Conservation (phyloP, 208 protist species). For the Crithidia acanthocephali region DNA sequence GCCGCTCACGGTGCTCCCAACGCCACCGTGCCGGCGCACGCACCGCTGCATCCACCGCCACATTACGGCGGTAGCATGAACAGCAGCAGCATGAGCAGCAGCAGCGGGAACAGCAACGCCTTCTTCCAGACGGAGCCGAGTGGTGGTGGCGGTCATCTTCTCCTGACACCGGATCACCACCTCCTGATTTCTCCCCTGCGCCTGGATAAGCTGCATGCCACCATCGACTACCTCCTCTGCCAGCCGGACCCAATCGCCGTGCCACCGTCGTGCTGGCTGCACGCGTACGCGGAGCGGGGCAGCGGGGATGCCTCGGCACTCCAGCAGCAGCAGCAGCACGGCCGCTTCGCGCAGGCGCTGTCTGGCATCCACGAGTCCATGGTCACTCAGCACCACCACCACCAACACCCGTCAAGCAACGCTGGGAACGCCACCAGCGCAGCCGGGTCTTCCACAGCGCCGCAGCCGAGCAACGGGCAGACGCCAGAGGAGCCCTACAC, state of each 20-base stretch:
- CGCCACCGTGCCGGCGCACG: too few relatives aligned
- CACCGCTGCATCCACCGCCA: too few relatives aligned
- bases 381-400: background rate
- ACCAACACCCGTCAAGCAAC: background rate
- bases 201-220: constrained; percentile 52
- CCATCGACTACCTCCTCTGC: constrained; percentile 50
- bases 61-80: too few relatives aligned
- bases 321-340: background rate
- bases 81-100: background rate
- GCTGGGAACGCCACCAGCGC: too few relatives aligned
- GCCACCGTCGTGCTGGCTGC: constrained; percentile 34
- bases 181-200: constrained; percentile 46
- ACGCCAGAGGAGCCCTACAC: background rate
- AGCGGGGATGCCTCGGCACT: background rate
- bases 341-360: background rate
- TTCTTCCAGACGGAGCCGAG: constrained; percentile 13
- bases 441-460: too few relatives aligned
- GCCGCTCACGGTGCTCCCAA: too few relatives aligned
- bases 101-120: background rate
- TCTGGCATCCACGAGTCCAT: background rate
- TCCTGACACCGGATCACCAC: constrained; percentile 30
- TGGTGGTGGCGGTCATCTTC: constrained; percentile 23
- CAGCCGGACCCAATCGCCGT: constrained; percentile 54
- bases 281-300: constrained; percentile 14
- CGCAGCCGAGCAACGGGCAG: background rate